Percentiles rank a stretch among this genome's conserved stretches.
These are phyloP conservation scores for Ascochyta fabae DNA, from an alignment of 2,329 filamentous ascomycete genomes.

Conservation along the genomic window DNA sequence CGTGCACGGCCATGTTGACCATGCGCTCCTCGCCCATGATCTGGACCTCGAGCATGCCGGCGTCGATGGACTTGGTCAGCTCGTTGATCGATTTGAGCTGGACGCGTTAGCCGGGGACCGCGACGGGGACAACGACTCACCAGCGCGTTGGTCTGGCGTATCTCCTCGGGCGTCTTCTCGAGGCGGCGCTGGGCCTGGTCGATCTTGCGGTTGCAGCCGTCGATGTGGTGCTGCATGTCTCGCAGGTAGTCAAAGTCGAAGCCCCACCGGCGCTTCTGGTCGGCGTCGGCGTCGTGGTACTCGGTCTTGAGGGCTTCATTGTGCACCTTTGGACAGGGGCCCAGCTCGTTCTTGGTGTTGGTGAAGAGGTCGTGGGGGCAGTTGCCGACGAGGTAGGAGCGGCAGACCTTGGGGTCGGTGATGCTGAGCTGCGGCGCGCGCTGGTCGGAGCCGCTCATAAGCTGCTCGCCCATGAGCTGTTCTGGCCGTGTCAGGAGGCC, in stretches of 20 bases:
- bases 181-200: constrained; percentile 86
- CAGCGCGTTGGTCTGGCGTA: constrained; percentile 88
- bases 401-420: constrained; percentile 91
- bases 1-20: constrained; percentile 82
- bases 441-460: constrained; percentile 76
- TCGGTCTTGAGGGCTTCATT: constrained; percentile 87
- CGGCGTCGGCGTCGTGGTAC: constrained; percentile 75
- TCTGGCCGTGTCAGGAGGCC: constrained; percentile 59
- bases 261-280: constrained; percentile 77
- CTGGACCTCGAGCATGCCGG: constrained; percentile 83
- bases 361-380: constrained; percentile 99
- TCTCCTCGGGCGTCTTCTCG: constrained; percentile 98
- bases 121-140: constrained; percentile 49
- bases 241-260: constrained; percentile 98
- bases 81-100: constrained; percentile 84
- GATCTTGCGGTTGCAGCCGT: constrained; percentile 94
- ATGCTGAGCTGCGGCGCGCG: constrained; percentile 84
- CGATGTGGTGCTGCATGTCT: constrained; percentile 95
- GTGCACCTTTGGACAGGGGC: constrained; percentile 86
- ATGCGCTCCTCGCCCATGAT: constrained; percentile 82
- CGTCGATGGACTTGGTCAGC: constrained; percentile 76
- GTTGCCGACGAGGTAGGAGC: constrained; percentile 89
- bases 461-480: constrained; percentile 79
- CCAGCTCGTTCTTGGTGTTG: constrained; percentile 98
- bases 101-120: neutral